Percentiles rank a stretch among this genome's conserved stretches.
Conservation (phyloP, 305 asterid species). For the Fraxinus nigra region DNA sequence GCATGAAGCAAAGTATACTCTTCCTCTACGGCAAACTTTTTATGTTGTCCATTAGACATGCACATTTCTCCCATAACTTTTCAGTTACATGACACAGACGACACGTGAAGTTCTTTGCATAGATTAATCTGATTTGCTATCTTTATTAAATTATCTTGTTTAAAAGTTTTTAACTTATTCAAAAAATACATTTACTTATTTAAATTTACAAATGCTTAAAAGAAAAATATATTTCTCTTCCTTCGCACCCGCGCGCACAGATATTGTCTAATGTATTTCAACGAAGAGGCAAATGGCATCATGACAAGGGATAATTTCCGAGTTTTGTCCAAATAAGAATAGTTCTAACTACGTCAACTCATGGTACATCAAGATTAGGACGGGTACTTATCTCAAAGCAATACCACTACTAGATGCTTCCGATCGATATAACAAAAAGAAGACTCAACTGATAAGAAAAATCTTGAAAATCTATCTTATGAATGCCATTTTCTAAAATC, state of each 20-base stretch:
- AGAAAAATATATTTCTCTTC: too few species aligned
- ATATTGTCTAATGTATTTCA: not conserved
- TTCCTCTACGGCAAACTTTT: not conserved
- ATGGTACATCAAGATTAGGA: not conserved
- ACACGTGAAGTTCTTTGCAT: not conserved
- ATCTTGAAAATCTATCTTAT: not conserved
- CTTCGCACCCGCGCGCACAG: not conserved
- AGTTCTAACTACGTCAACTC: not conserved
- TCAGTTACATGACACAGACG: not conserved
- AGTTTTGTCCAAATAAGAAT: not conserved
- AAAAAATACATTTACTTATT: not conserved
- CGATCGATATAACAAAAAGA: not conserved
- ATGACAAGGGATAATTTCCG: not conserved
- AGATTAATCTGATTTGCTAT: not conserved
- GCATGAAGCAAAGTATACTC: not conserved
- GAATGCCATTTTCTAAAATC: not conserved
- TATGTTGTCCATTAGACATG: conserved; percentile 21
- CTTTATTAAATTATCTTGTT: not conserved
- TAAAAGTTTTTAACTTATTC: not conserved
- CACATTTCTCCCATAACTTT: not conserved
- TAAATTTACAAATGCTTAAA: not conserved
- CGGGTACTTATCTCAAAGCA: not conserved
- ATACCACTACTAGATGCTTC: not conserved
- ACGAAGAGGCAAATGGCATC: not conserved
- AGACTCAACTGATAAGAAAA: not conserved